phyloP scores from a whole-genome alignment of 163 green algal genomes.

The Trebouxiophyceae sp. region DNA sequence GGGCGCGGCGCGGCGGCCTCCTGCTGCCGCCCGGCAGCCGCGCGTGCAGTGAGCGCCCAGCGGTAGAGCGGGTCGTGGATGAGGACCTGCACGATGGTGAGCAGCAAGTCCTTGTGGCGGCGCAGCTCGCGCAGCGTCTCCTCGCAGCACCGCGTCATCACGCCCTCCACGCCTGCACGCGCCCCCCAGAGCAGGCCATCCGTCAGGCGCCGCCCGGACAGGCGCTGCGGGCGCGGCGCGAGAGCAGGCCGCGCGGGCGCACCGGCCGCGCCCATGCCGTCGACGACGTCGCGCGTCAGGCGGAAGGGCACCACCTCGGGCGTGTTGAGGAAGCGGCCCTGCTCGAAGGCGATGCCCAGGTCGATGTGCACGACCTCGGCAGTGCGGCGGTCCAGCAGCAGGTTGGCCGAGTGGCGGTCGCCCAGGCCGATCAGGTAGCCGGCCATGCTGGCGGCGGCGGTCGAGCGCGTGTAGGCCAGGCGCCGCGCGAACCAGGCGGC shows the following conservation, averaged over 20 bases:
- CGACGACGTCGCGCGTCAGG: constrained; percentile 87
- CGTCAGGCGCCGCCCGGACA: not conserved
- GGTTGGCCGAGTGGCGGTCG: constrained; percentile 88
- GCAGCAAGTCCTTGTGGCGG: constrained; percentile 62
- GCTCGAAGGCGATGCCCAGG: constrained; percentile 96
- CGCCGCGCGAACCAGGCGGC: constrained; percentile 70
- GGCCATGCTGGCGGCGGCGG: not conserved
- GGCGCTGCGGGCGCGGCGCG: too few relatives aligned
- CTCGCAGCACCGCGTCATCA: constrained; percentile 82
- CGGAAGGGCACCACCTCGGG: constrained; percentile 92
- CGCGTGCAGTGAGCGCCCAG: constrained; percentile 61
- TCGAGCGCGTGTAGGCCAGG: constrained; percentile 54
- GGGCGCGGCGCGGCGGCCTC: constrained; percentile 5
- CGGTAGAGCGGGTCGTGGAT: constrained; percentile 91
- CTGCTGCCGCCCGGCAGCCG: constrained; percentile 48
- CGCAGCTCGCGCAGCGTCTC: constrained; percentile 75
- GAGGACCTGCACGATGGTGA: constrained; percentile 87
- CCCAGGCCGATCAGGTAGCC: constrained; percentile 88
- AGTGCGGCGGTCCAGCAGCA: constrained; percentile 74
- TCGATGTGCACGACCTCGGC: constrained; percentile 96
- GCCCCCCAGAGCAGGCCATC: not conserved
- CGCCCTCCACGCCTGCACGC: constrained; percentile 64
- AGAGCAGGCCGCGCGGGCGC: not conserved
- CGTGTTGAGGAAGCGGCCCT: constrained; percentile 79
- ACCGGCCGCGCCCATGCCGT: constrained; percentile 78